These are phyloP conservation scores for Coprinellus micaceus DNA, from an alignment of 768 basidiomycete species.

Conservation along the genomic window DNA sequence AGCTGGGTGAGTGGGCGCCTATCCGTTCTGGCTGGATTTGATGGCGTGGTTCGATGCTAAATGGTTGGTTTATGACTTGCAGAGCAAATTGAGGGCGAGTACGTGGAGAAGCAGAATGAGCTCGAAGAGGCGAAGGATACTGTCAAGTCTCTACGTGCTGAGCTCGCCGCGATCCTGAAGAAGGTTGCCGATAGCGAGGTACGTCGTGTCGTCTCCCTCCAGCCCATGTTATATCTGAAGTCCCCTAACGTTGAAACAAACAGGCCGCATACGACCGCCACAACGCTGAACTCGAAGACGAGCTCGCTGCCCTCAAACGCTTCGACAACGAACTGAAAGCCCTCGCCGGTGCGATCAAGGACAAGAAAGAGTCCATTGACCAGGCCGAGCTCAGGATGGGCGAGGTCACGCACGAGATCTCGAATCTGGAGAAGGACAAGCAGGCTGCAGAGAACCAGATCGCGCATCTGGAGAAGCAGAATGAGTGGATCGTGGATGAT, in stretches of 20 bases:
- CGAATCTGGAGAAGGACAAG: constrained; percentile 71
- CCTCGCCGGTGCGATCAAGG: constrained; percentile 78
- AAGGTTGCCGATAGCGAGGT: constrained; percentile 49
- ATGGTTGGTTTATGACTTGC: too few species aligned
- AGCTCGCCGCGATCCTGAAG: constrained; percentile 56
- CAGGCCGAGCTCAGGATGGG: constrained; percentile 65
- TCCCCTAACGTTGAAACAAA: not conserved
- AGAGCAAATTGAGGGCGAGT: constrained; percentile 84
- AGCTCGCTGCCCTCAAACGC: constrained; percentile 80
- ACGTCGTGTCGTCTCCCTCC: constrained; percentile 6
- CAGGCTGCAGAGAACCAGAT: constrained; percentile 47
- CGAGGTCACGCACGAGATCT: constrained; percentile 60
- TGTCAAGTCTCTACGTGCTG: constrained; percentile 53
- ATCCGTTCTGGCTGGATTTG: not conserved
- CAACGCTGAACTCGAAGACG: constrained; percentile 71
- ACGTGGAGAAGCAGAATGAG: constrained; percentile 46
- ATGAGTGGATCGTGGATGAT: constrained; percentile 88
- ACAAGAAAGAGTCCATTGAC: constrained; percentile 66
- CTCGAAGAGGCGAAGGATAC: constrained; percentile 40
- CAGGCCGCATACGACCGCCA: constrained; percentile 61
- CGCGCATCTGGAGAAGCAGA: constrained; percentile 70
- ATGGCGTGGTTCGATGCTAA: too few species aligned
- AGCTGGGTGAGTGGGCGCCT: constrained; percentile 62
- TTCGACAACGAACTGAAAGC: constrained; percentile 88
- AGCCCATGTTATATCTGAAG: not conserved